These are phyloP conservation scores for Ilex paraguariensis DNA, from an alignment of 305 asterid species.

Conservation along the genomic window DNA sequence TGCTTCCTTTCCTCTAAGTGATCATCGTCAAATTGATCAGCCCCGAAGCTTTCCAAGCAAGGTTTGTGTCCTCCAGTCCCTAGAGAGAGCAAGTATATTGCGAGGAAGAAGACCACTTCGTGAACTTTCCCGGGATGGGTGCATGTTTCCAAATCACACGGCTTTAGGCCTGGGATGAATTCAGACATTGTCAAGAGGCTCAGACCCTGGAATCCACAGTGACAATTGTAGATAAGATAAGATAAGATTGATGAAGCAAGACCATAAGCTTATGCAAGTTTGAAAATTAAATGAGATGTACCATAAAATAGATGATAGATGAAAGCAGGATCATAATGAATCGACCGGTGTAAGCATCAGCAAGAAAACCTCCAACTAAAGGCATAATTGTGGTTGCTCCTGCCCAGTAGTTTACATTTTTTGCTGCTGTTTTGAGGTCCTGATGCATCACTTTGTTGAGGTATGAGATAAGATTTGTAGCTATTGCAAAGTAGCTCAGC, in stretches of 20 bases:
- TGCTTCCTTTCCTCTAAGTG: slow-evolving; percentile 50
- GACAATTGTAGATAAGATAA: no score
- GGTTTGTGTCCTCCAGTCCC: slow-evolving; percentile 97
- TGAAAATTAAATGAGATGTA: slow-evolving; percentile 8
- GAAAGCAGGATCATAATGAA: slow-evolving; percentile 60
- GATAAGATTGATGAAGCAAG: no score
- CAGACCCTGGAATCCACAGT: slow-evolving; percentile 49
- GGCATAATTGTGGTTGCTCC: slow-evolving; percentile 88
- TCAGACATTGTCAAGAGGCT: slow-evolving; percentile 65
- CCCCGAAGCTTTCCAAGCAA: slow-evolving; percentile 87
- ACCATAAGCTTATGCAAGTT: no score
- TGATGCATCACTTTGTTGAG: slow-evolving; percentile 67
- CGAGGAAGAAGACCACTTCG: slow-evolving; percentile 53
- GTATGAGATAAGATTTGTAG: slow-evolving; percentile 72
- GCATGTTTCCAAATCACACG: slow-evolving; percentile 36
- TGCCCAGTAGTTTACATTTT: slow-evolving; percentile 68
- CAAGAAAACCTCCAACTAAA: slow-evolving; percentile 72
- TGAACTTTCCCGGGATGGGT: slow-evolving; percentile 39
- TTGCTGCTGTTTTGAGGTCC: slow-evolving; percentile 78
- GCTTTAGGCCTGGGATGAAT: slow-evolving; percentile 49
- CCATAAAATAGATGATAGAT: slow-evolving; percentile 60
- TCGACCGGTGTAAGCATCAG: slow-evolving; percentile 81
- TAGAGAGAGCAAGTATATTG: slow-evolving; percentile 62
- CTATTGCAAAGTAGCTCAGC: slow-evolving; percentile 72
- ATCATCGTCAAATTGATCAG: slow-evolving; percentile 88